Percentiles rank a stretch among this genome's conserved stretches.
These are phyloP conservation scores for Nigrospora sphaerica DNA, from an alignment of 2,329 filamentous ascomycete genomes.

Conservation along the genomic window DNA sequence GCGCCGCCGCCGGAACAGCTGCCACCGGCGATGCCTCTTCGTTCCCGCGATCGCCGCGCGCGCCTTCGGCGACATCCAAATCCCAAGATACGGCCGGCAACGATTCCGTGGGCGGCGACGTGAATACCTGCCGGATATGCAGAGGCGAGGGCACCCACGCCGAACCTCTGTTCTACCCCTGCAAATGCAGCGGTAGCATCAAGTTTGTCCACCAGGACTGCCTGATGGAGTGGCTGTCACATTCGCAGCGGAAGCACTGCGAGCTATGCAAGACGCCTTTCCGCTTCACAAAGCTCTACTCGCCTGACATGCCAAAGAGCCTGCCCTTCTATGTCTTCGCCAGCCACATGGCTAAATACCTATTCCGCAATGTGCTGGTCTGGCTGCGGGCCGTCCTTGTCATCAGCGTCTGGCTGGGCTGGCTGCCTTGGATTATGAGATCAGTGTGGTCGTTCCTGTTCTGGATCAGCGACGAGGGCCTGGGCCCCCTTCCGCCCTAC, in stretches of 20 bases:
- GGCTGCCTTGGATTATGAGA: slow-evolving; percentile 85
- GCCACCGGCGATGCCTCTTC: neutral
- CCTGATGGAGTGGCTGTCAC: slow-evolving; percentile 96
- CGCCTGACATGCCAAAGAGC: slow-evolving; percentile 82
- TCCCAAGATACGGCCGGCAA: neutral
- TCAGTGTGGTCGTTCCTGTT: slow-evolving; percentile 90
- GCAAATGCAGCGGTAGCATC: slow-evolving; percentile 98
- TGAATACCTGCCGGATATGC: slow-evolving; percentile 94
- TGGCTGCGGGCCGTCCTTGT: slow-evolving; percentile 78
- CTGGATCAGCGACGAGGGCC: slow-evolving; percentile 80
- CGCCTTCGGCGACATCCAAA: slow-evolving; percentile 5
- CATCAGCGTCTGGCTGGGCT: slow-evolving; percentile 77
- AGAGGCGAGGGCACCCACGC: slow-evolving; percentile 75
- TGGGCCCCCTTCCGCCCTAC: slow-evolving; percentile 27
- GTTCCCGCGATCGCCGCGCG: neutral
- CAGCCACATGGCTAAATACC: slow-evolving; percentile 68
- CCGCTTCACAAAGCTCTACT: slow-evolving; percentile 95
- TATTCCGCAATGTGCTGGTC: slow-evolving; percentile 62
- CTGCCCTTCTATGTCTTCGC: slow-evolving; percentile 78
- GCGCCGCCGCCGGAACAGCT: slow-evolving; percentile 3
- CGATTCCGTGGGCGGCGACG: slow-evolving; percentile 33
- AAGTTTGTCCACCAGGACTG: slow-evolving; percentile 98
- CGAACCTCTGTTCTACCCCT: slow-evolving; percentile 92
- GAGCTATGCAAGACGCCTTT: slow-evolving; percentile 98
- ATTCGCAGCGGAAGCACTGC: slow-evolving; percentile 99